Base-by-base conservation (phyloP, 2,329 filamentous ascomycete species). In the Escovopsis sp. region DNA sequence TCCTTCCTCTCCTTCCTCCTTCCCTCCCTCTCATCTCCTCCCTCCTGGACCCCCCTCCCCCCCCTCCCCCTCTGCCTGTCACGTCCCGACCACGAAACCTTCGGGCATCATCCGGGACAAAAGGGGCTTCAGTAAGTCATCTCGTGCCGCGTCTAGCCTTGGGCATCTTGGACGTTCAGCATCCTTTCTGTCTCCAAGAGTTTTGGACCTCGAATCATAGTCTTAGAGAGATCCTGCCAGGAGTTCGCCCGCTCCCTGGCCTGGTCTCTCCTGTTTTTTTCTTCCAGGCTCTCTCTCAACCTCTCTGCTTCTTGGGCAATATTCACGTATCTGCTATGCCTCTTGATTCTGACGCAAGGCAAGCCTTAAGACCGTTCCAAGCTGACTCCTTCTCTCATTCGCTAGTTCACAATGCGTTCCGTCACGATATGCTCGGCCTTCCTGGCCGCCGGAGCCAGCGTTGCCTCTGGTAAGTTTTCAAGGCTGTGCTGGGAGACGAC, bases 361-460 rank as follows among this genome's bases (percentile, higher is more conserved):
- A 31, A 6, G 13, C 15, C 9, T 15, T 9, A n/a, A 1, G 4
- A 5, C 17, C 27, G 9, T 16, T 31, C 14, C 10, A 15, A 38
- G 32, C 38, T 40, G 14, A 40, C 35, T 12, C 26, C 21, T 17
- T 12, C 21, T 25, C 6, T 11, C 21, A 11, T 25, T 10, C 32
- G 29, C 36, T 40, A 58, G 54, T 46, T 48, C 58, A 66, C 49
- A 49, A 69, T 69, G 65, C 58, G 57, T 54, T 60, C 54, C 49
- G 52, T 57, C 50, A 57, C 60, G 47, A 37, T 66, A 41, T 48
- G 66, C 37, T 57, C 63, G 43, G 65, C 62, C 51, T 47, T 61
- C 38, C 50, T 61, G 58, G 65, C 61, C 34, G 39, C 66, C 33
- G 51, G 55, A 36, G 48, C 51, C 34, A 47, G 56, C 42, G 45